phyloP scores from a whole-genome alignment of 768 basidiomycete genomes.

The Chalciporus pseudorubinellus region DNA sequence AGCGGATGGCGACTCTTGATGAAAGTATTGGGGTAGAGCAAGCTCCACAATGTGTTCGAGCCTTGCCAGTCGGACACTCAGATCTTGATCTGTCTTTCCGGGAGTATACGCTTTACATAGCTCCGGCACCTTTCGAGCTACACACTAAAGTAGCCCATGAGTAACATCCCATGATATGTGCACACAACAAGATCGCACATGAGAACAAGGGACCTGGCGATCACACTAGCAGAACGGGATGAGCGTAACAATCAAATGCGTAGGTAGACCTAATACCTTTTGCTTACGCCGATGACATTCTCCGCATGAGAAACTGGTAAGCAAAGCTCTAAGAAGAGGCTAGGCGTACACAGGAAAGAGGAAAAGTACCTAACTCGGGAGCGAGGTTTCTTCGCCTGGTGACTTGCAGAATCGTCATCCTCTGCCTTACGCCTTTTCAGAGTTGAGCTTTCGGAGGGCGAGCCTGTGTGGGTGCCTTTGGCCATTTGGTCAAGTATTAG shows the following conservation, averaged over 20 bases:
- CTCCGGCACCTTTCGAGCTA: conserved; percentile 84
- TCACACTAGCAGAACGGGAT: conserved; percentile 59
- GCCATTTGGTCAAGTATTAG: conserved; percentile 27
- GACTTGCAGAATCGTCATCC: conserved; percentile 47
- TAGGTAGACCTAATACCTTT: conserved; percentile 48
- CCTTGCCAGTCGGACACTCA: conserved; percentile 68
- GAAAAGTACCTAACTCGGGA: conserved; percentile 69
- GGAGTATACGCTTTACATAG: conserved; percentile 87
- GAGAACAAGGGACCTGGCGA: conserved; percentile 80
- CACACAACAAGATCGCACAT: conserved; percentile 47
- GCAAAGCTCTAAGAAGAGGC: conserved; percentile 4
- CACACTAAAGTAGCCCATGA: conserved; percentile 48
- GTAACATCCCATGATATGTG: neutral
- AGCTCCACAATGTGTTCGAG: conserved; percentile 80
- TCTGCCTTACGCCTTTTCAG: conserved; percentile 64
- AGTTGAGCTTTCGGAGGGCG: conserved; percentile 31
- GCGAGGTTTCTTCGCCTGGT: conserved; percentile 59
- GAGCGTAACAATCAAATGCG: conserved; percentile 18
- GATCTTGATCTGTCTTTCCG: conserved; percentile 81
- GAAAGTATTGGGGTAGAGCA: conserved; percentile 73
- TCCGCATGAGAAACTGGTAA: conserved; percentile 72
- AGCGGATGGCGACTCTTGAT: conserved; percentile 36
- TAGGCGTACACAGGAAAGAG: conserved; percentile 1
- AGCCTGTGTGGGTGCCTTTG: conserved; percentile 20
- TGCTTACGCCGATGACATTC: conserved; percentile 89